Evolutionary conservation across 2,329 filamentous ascomycete genomes (phyloP).

Genomic region (Xylaria hypoxylon): DNA sequence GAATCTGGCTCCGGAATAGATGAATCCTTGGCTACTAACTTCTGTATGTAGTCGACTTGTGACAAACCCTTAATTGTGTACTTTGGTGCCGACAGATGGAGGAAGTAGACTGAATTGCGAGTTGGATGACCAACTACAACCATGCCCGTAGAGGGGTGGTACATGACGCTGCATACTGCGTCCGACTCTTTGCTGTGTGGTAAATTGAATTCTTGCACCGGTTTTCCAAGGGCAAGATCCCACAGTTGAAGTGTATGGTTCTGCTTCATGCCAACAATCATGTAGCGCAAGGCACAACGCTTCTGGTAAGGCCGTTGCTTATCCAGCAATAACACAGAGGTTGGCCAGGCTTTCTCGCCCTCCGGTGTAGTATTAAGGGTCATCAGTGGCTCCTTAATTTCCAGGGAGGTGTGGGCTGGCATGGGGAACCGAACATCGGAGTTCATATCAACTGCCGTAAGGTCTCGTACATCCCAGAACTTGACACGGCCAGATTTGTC

Average conservation of each 20-base stretch:
- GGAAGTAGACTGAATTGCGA: constrained; percentile 96
- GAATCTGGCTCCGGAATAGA: constrained; percentile 87
- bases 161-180: constrained; percentile 96
- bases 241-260: constrained; percentile 98
- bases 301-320: constrained; percentile 95
- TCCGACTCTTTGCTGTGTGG: constrained; percentile 96
- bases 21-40: constrained; percentile 77
- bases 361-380: constrained; percentile 88
- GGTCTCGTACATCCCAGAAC: constrained; percentile 95
- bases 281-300: constrained; percentile 88
- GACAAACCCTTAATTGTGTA: constrained; percentile 86
- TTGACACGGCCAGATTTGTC: constrained; percentile 97
- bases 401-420: constrained; percentile 70
- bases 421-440: constrained; percentile 63
- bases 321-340: constrained; percentile 94
- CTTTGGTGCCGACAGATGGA: constrained; percentile 92
- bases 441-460: constrained; percentile 68
- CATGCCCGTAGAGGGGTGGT: constrained; percentile 92
- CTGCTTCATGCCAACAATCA: constrained; percentile 98
- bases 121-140: constrained; percentile 96
- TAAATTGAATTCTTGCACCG: constrained; percentile 96
- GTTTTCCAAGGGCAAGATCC: constrained; percentile 95
- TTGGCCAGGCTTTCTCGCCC: constrained; percentile 95
- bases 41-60: constrained; percentile 88
- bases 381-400: constrained; percentile 87